phyloP scores from a whole-genome alignment of 75 land plant species.

The Larix kaempferi region DNA sequence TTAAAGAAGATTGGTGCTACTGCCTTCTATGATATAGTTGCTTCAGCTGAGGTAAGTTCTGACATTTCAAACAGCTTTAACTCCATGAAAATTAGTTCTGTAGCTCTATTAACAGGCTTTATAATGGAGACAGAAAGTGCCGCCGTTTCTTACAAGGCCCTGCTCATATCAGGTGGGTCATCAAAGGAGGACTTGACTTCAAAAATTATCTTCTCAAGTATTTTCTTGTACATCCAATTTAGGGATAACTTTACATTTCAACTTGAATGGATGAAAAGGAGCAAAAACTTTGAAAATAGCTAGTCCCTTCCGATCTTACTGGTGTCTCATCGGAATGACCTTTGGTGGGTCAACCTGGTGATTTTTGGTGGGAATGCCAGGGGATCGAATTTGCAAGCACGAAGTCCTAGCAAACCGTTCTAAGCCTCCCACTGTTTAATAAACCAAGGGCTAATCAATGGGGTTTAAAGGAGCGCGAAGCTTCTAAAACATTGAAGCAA shows the following conservation, averaged over 20 bases:
- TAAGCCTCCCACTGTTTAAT: not conserved
- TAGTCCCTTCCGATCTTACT: not conserved
- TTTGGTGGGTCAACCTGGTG: not conserved
- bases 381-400: no score
- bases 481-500: no score
- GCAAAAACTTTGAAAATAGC: not conserved
- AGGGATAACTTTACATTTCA: not conserved
- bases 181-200: not conserved
- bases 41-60: constrained; percentile 42
- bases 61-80: not conserved
- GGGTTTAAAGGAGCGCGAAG: not conserved
- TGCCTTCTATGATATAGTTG: constrained; percentile 33
- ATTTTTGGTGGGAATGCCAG: not conserved
- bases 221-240: not conserved
- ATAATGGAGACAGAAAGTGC: no score
- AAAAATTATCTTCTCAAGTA: not conserved
- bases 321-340: not conserved
- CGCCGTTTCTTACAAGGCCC: no score
- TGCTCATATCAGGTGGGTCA: not conserved
- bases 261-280: no score
- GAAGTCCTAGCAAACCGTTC: no score
- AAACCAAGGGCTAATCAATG: not conserved
- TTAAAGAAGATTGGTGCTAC: constrained; percentile 18
- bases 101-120: not conserved
- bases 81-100: not conserved